Evolutionary conservation across 1,284 basidiomycete genomes (phyloP), one percentile per base, ranked within the genome.

Genomic region (Cystobasidium slooffiae): DNA sequence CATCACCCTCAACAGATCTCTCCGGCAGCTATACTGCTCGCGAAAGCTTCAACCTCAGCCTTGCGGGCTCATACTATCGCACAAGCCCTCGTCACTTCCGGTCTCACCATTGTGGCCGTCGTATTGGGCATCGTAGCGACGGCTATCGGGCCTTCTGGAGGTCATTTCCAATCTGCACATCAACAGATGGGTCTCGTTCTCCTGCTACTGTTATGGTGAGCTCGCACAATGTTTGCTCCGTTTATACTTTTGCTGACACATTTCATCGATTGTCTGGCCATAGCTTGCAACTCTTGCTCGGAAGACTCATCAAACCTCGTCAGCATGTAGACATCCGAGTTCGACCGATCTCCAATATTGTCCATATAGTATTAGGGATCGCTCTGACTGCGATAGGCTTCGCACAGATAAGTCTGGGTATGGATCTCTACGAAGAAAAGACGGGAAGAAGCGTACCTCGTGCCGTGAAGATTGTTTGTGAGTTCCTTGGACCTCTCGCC

Each of bases 391-490:
- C 49, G 8, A 39, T 74, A 14, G 75, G 75, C 5, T 76, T 74
- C 41, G 66, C 65, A 24, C 75, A 76, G 44, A 52, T 76, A 39
- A 68, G 52, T 16, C 55, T 62, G 3, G 75, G 75, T 24, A 51
- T 76, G 22, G 55, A 47, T 14, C 31, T 55, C 10, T 76, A 76
- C 61, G 74, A 51, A n/a, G 31, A 44, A 20, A 69, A 69, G 47
- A 58, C 62, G 18, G 67, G 67, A 18, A 7, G 74, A 8, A 64
- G 18, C 18, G 51, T 53, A n/a, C 74, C 74, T 44, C 41, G 47
- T 49, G 74, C 74, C 3, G 68, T 69, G 14, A 75, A 69, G 31
- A 24, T 70, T 31, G 70, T 75, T 51, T 68, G 74, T 75, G 20
- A 52, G 73, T 61, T 6, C 12, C 18, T 31, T 53, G 53, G 2